Evolutionary conservation across 2,329 filamentous ascomycete species (phyloP).

Genomic region (Biscogniauxia sp.): DNA sequence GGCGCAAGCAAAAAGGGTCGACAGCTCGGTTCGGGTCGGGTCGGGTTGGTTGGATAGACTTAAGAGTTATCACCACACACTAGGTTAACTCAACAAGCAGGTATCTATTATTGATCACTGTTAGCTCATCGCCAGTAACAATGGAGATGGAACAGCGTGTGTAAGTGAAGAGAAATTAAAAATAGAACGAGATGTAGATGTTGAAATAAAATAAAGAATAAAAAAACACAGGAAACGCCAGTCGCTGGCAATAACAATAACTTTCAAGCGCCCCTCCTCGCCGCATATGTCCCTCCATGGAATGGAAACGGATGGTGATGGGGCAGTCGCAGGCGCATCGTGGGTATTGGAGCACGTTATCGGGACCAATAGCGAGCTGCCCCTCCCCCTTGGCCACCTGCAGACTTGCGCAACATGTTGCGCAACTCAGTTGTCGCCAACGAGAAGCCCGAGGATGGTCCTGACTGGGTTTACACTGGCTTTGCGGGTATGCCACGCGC

Average conservation of each 20-base stretch:
- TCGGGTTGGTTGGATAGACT: no score
- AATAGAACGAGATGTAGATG: no score
- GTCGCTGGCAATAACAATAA: no score
- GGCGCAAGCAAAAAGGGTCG: background rate
- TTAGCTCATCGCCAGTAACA: no score
- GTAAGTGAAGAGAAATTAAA: no score
- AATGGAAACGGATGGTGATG: background rate
- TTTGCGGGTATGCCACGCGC: background rate
- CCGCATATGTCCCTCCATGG: background rate
- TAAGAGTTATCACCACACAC: no score
- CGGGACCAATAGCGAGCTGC: background rate
- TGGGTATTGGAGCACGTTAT: background rate
- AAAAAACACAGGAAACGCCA: no score
- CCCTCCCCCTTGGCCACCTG: background rate
- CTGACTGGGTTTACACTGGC: background rate
- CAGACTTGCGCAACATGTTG: background rate
- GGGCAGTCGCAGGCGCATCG: background rate
- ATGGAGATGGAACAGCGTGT: no score
- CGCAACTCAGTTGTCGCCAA: background rate
- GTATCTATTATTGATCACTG: no score
- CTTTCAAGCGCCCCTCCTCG: background rate
- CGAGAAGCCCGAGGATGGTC: background rate
- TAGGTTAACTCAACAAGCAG: no score
- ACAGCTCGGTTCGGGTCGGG: no score
- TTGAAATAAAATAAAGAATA: no score